Base-by-base conservation (phyloP, 495 filamentous ascomycete species). In the Xylaria nigripes region DNA sequence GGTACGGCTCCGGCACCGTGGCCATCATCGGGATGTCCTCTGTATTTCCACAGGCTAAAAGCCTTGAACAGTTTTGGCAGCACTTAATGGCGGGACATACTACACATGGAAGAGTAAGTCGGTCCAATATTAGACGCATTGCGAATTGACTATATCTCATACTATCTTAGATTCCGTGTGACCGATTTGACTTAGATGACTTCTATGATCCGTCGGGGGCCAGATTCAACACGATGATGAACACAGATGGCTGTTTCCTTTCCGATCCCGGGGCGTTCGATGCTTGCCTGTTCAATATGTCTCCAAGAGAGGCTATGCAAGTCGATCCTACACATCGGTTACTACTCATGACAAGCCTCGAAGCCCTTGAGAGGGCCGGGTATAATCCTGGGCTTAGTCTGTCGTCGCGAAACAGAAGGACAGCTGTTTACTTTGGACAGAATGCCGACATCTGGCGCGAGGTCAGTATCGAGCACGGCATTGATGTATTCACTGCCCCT, bases 401-500 rank as follows among this genome's bases (percentile, higher is more conserved):
- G 1, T 30, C 30, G 16, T 41, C 41, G n/a, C 46, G 38, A 29
- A 38, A 32, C 8, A 23, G 86, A 61, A 75, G 86, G 0, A 82
- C 90, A 47, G 88, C 86, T 16, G 84, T 84, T 12, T 94, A 90
- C 69, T 89, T 89, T 61, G 88, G 88, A 24, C 85, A 87, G 68
- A 88, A 86, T 8, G 86, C 82, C 63, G 86, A 90, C 54, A 86
- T 89, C 55, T 91, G 86, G 71, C 77, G 82, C 67, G 86, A 90
- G 50, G 81, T 87, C 51, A 88, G 88, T 61, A 82, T 80, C 32
- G 79, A 80, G 24, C 79, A 89, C 57, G 85, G 89, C 51, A 78
- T 90, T 54, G 86, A 89, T 64, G 87, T 86, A 2, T 89, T 89
- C 60, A 89, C 83, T 65, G 88, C 89, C 56, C 81, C 88, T 1